Evolutionary conservation across 2,329 filamentous ascomycete genomes (phyloP), one percentile per base, ranked within the genome.

Genomic region (Pezicula rhizophila): DNA sequence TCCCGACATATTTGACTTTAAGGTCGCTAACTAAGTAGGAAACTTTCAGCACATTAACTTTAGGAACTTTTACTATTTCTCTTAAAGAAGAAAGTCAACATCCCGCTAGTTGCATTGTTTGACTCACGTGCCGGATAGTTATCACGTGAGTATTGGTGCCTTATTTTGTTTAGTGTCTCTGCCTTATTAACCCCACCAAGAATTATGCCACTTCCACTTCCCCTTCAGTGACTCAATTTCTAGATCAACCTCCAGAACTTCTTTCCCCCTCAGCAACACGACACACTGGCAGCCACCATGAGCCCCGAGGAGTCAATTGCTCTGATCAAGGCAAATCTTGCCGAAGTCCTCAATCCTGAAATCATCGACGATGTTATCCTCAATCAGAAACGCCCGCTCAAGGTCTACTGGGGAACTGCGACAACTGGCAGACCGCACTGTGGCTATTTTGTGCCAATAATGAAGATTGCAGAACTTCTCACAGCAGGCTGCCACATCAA

Each of bases 401-500:
- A 83, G 65, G 81, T 95, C 67, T 95, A 95, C 80, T 95, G 88
- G 89, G 80, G 86, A 38, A 92, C 86, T 35, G 87, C 88, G 15
- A 89, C 60, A 4, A 63, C 60, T 10, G 89, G 89, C n/a, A 78
- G 84, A 52, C 90, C 90, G 47, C 91, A 96, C 68, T 87, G 82
- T 65, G 91, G 89, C 58, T 96, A 96, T 76, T 88, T 95, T 25
- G 61, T 63, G 5, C 85, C 90, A 5, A 85, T 87, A 59, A 80
- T 95, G 64, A 96, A 96, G 70, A 86, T 96, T 54, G 90, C 89
- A 35, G 85, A 96, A 66, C 82, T 95, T 62, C 80, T 96, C 31
- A 78, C 81, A 33, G 90, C 92, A 26, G 90, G 86, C 34, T 96
- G 89, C 71, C 80, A 90, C 51, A 82, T 95, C 51, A 87, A 81